phyloP scores from a whole-genome alignment of 2,329 filamentous ascomycete genomes.

The Plectosphaerella sp. region DNA sequence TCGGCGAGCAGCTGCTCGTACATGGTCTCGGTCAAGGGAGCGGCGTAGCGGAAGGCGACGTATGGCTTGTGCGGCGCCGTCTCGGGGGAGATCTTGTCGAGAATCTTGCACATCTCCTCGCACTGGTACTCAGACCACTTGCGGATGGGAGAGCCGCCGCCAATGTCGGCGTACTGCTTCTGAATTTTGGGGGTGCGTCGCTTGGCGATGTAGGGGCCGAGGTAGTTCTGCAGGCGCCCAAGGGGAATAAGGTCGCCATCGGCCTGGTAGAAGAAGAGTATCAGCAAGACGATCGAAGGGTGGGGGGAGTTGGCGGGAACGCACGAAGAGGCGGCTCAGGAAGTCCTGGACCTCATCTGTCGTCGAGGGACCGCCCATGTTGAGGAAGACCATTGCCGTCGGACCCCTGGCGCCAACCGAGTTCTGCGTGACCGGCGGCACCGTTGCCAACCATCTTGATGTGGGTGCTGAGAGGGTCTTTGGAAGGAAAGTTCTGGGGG shows the following conservation, averaged over 20 bases:
- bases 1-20: conserved; percentile 79
- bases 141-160: conserved; percentile 94
- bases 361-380: conserved; percentile 95
- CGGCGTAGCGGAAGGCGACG: conserved; percentile 92
- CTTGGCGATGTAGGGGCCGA: conserved; percentile 81
- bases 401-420: conserved; percentile 67
- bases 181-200: conserved; percentile 93
- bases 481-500: conserved; percentile 16
- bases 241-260: conserved; percentile 96
- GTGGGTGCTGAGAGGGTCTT: conserved; percentile 28
- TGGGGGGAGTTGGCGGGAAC: conserved; percentile 23
- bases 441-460: conserved; percentile 52
- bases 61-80: conserved; percentile 97
- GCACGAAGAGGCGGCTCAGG: conserved; percentile 84
- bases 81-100: conserved; percentile 86
- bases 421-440: conserved; percentile 78
- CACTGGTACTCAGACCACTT: conserved; percentile 98
- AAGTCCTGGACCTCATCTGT: conserved; percentile 86
- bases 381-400: conserved; percentile 97
- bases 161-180: conserved; percentile 92
- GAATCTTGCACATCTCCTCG: conserved; percentile 92
- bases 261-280: conserved; percentile 46
- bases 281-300: not conserved
- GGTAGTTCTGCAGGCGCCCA: conserved; percentile 82
- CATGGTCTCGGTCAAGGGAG: conserved; percentile 91